Conservation (phyloP, 495 filamentous ascomycete genomes). For the Hypoxylon lenormandii region DNA sequence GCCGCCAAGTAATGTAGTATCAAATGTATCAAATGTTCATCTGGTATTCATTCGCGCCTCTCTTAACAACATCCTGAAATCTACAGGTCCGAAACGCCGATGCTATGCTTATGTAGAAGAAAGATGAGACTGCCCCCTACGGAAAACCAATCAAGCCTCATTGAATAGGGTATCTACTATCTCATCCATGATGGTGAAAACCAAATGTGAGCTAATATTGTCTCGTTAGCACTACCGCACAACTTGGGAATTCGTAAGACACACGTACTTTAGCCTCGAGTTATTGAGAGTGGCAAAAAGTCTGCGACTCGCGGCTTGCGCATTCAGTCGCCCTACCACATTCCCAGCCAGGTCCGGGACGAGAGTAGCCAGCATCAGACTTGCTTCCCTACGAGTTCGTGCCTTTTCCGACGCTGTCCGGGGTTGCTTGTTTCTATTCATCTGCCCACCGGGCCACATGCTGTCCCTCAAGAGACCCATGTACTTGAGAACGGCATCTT, state of each 20-base stretch:
- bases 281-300: conserved; percentile 88
- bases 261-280: conserved; percentile 74
- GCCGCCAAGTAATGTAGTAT: conserved; percentile 32
- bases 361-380: conserved; percentile 81
- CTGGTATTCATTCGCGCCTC: conserved; percentile 20
- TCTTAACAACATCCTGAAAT: conserved; percentile 22
- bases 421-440: conserved; percentile 62
- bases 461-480: conserved; percentile 74
- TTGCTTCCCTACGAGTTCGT: conserved; percentile 79
- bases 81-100: conserved; percentile 38
- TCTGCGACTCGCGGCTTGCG: conserved; percentile 81
- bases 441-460: conserved; percentile 82
- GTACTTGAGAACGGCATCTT: conserved; percentile 82
- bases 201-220: conserved; percentile 74
- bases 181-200: conserved; percentile 83
- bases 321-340: conserved; percentile 85
- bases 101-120: conserved; percentile 44
- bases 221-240: conserved; percentile 23
- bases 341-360: conserved; percentile 84
- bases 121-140: background rate
- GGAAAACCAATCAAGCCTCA: conserved; percentile 46
- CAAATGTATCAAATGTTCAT: conserved; percentile 14
- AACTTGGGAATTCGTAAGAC: conserved; percentile 2
- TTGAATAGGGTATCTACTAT: conserved; percentile 78
- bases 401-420: conserved; percentile 74